These are phyloP conservation scores for Aspergillus fructus DNA, from an alignment of 2,329 filamentous ascomycete species.

Conservation along the genomic window DNA sequence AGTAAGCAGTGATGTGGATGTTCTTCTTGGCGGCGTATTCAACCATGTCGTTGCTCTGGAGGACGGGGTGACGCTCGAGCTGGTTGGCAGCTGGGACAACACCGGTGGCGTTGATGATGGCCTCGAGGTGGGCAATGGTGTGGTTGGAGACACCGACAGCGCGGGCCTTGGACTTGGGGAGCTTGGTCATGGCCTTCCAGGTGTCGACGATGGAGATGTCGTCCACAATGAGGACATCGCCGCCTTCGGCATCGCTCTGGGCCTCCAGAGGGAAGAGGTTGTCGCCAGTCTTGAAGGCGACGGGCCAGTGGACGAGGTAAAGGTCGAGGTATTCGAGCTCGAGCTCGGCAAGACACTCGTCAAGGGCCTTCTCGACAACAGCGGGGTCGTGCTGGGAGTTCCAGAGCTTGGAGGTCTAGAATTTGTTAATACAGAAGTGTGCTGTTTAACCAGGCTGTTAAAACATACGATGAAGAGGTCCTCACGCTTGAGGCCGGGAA, in stretches of 20 bases:
- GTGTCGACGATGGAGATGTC: conserved; percentile 42
- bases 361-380: conserved; percentile 51
- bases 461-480: conserved; percentile 39
- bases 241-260: conserved; percentile 36
- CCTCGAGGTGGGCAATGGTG: conserved; percentile 46
- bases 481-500: conserved; percentile 43
- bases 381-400: conserved; percentile 53
- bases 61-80: conserved; percentile 68
- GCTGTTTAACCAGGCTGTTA: background rate
- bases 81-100: conserved; percentile 67
- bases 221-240: conserved; percentile 47
- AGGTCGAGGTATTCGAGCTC: conserved; percentile 55
- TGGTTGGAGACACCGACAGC: conserved; percentile 46
- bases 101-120: conserved; percentile 53
- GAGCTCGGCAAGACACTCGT: conserved; percentile 52
- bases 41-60: conserved; percentile 61
- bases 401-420: conserved; percentile 61
- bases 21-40: conserved; percentile 57
- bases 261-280: conserved; percentile 48
- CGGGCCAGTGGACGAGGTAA: conserved; percentile 50
- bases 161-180: conserved; percentile 42
- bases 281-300: conserved; percentile 38
- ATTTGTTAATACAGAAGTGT: conserved; percentile 1
- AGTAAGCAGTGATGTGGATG: conserved; percentile 65
- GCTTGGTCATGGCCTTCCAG: conserved; percentile 47